These are phyloP conservation scores for Lactarius psammicola DNA, from an alignment of 768 basidiomycete species.

Conservation along the genomic window DNA sequence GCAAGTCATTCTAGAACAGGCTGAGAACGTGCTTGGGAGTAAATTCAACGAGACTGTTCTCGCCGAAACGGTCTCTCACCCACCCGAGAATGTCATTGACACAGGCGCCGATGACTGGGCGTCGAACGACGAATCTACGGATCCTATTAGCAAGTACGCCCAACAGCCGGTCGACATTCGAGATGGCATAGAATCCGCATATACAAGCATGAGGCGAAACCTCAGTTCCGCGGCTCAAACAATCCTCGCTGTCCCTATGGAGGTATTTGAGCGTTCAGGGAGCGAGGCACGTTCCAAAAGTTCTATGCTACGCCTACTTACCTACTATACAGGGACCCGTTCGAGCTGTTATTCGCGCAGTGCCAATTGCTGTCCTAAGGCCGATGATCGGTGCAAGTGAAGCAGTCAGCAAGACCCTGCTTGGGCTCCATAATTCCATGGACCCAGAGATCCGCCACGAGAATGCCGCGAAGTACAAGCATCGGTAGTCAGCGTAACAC, in stretches of 20 bases:
- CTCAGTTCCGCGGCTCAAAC: constrained; percentile 95
- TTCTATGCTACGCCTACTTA: constrained; percentile 4
- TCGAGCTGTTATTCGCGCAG: constrained; percentile 91
- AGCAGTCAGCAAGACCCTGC: constrained; percentile 91
- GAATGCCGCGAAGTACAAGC: constrained; percentile 93
- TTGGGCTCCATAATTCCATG: constrained; percentile 90
- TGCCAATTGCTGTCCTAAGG: constrained; percentile 94
- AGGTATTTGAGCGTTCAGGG: constrained; percentile 93
- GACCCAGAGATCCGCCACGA: constrained; percentile 83
- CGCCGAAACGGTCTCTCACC: constrained; percentile 57
- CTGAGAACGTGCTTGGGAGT: constrained; percentile 86
- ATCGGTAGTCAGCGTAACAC: constrained; percentile 44
- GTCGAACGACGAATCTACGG: constrained; percentile 47
- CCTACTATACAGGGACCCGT: constrained; percentile 69
- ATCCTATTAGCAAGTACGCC: constrained; percentile 84
- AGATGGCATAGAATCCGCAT: constrained; percentile 91
- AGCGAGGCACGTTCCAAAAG: constrained; percentile 62
- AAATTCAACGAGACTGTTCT: constrained; percentile 65
- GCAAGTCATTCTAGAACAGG: constrained; percentile 94
- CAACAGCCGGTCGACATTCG: constrained; percentile 81
- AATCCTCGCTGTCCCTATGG: constrained; percentile 98
- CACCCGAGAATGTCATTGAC: constrained; percentile 34
- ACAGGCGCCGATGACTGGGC: constrained; percentile 35
- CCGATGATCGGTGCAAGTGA: constrained; percentile 99
- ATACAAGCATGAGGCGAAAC: constrained; percentile 82